Base-by-base conservation (phyloP, 805 yeast species). In the Hanseniaspora opuntiae region DNA sequence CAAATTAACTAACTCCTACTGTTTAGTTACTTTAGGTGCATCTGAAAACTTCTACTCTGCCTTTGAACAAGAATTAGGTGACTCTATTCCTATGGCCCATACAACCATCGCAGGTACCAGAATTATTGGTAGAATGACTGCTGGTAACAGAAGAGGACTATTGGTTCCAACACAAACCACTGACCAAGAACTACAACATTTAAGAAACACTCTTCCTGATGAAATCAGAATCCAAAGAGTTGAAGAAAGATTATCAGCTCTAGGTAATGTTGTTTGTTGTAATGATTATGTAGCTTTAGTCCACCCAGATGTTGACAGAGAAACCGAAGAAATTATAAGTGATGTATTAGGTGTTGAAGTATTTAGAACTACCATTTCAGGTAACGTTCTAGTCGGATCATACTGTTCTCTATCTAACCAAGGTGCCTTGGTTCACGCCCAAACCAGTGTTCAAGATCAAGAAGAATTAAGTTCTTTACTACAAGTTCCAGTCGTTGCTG, bases 321-420 rank as follows among this genome's bases (percentile, higher is more conserved):
- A 93, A 71, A 93, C 98, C 52, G 99, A 93, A 73, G 99, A 93
- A 73, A 74, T 93, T 62, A 93, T 93, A 66, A 95, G 97, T 45
- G 99, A 93, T 69, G 96, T 89, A 16, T 76, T 93, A 56, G 99
- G 98, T 56, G 99, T 93, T 52, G 99, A 93, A 72, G 99, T 93
- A 45, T 93, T 93, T 78, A 84, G 97, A 74, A 98, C 93, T 71
- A 93, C 99, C 47, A 89, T 93, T 62, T 97, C 98, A 14, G 97
- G 97, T 61, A 90, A 93, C 70, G 97, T 93, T 55, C 76, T 93
- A 57, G 98, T 93, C 53, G 99, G 99, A 55, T 85, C 96, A 7
- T 93, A 93, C 72, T 90, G 97, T 71, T 72, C 96, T 24, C 75
- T 93, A 60, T 84, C 96, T 44, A 93, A 93, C 72, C 96, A 89